Evolutionary conservation across 805 yeast genomes (phyloP), one percentile per base, ranked within the genome.

Genomic region (Zygosaccharomyces bisporus): DNA sequence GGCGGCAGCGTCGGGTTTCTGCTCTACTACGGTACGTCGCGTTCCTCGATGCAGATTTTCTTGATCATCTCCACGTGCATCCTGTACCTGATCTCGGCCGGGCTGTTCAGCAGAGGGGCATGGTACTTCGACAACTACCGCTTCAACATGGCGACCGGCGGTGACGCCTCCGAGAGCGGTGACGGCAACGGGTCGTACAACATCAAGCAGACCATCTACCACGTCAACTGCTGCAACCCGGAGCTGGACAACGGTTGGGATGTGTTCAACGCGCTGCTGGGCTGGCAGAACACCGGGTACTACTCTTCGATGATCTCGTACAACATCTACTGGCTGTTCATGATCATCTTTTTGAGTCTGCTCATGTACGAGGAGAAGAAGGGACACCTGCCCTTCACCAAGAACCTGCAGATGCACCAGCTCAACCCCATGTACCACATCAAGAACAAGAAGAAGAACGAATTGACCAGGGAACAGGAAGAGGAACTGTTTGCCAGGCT

Each of bases 211-310:
- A 69, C 85, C 10, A 96, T 91, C 20, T 91, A 96, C 90, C 99
- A 91, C 70, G 95, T 91, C 50, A 89, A 91, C 76, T 91, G 97
- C 72, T 91, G 98, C 73, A 89, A 89, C 69, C 97, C 97, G 36
- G 90, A 84, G 67, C 73, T 75, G 47, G 91, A 84, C 68, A 81
- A 83, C 56, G 98, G 97, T 71, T 91, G 98, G 98, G 96, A 89
- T 77, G 81, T 91, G 50, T 91, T 91, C 76, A 91, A 91, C 62
- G 87, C 97, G 20, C 67, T 91, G 45, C 73, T 91, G 52, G 99
- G 98, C 51, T 91, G 99, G 99, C 96, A 89, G 72, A 91, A 91
- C 70, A 79, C 95, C 43, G 98, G 96, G 47, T 88, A 95, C 53
- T 77, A 86, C 63, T 96, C 97, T 45, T 87, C 96, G 4, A 90